Evolutionary conservation across 2,329 filamentous ascomycete genomes (phyloP).

Genomic region (Ophiocordyceps camponoti-rufipedis): DNA sequence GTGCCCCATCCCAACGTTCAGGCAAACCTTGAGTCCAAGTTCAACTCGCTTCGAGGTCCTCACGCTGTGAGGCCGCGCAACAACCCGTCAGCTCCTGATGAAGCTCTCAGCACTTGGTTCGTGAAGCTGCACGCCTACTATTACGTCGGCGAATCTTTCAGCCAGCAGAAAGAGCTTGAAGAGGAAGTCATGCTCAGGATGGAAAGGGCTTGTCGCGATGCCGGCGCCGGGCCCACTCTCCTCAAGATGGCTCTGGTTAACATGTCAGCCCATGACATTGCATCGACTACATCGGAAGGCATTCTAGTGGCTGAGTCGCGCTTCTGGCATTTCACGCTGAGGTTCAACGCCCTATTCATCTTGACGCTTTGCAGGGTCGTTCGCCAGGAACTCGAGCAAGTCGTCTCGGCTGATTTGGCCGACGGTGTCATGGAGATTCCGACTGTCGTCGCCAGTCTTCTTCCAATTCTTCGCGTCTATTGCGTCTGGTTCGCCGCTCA

Average conservation of each 20-base stretch:
- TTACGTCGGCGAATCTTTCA: slow-evolving; percentile 58
- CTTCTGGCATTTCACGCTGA: slow-evolving; percentile 47
- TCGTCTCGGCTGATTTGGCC: slow-evolving; percentile 5
- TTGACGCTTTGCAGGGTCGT: slow-evolving; percentile 53
- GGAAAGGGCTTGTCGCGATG: slow-evolving; percentile 51
- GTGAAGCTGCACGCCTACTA: slow-evolving; percentile 71
- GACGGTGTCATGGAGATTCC: slow-evolving; percentile 12
- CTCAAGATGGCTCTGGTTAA: slow-evolving; percentile 74
- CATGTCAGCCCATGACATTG: slow-evolving; percentile 64
- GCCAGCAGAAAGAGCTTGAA: slow-evolving; percentile 65
- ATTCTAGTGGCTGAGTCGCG: slow-evolving; percentile 18
- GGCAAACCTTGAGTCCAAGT: slow-evolving; percentile 63
- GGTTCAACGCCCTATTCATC: slow-evolving; percentile 64
- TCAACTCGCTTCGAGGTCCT: slow-evolving; percentile 34
- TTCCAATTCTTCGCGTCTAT: slow-evolving; percentile 34
- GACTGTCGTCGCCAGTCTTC: slow-evolving; percentile 20
- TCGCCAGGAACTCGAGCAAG: slow-evolving; percentile 40
- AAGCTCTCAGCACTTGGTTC: slow-evolving; percentile 63
- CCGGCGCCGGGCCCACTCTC: slow-evolving; percentile 44
- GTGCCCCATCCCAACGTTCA: slow-evolving; percentile 58
- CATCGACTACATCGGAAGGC: slow-evolving; percentile 16
- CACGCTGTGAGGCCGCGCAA: slow-evolving; percentile 13
- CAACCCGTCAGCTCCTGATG: slow-evolving; percentile 32
- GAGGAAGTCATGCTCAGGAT: slow-evolving; percentile 69
- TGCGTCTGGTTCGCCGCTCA: slow-evolving; percentile 33